Base-by-base conservation (phyloP, 805 yeast genomes). In the Lipomyces yamadae region DNA sequence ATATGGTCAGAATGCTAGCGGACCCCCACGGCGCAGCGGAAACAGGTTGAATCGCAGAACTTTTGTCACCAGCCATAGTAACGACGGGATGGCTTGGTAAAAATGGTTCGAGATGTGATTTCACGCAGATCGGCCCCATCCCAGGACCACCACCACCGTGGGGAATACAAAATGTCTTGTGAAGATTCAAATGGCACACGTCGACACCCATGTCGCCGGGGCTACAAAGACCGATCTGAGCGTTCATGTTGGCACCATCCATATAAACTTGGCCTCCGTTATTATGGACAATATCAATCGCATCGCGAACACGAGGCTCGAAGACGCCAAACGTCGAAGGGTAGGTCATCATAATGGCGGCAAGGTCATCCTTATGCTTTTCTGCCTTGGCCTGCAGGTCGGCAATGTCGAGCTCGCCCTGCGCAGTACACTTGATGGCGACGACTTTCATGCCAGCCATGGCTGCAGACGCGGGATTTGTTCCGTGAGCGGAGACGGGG, bases 111-210 rank as follows among this genome's bases (percentile, higher is more conserved):
- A 95, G 82, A 78, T 92, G 97, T 60, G 83, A 80, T 72, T 88
- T 88, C 65, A 94, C 98, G 83, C 98, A 92, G 70, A 95, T 95
- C 61, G 98, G 98, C 24, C 98, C 99, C 74, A 92, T 96, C 76
- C 98, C 99, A 54, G 99, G 99, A 55, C 99, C 99, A 77, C 99
- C 99, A 76, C 99, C 99, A 76, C 99, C 99, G 76, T 95, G 99
- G 63, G 97, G 96, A 75, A 95, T 92, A 57, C 98, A 92, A 82
- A 95, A 95, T 0, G 99, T 95, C 81, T 95, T 95, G 83, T 95
- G 99, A 76, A 95, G 83, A 78, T 95, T 95, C 81, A 95, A 84
- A 76, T 95, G 99, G 78, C 99, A 95, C 54, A 95, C 98, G 80
- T 95, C 99, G 11, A 98, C 98, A 62, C 98, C 98, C 73, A 95